phyloP scores from a whole-genome alignment of 768 basidiomycete species.

The Russula abietina region DNA sequence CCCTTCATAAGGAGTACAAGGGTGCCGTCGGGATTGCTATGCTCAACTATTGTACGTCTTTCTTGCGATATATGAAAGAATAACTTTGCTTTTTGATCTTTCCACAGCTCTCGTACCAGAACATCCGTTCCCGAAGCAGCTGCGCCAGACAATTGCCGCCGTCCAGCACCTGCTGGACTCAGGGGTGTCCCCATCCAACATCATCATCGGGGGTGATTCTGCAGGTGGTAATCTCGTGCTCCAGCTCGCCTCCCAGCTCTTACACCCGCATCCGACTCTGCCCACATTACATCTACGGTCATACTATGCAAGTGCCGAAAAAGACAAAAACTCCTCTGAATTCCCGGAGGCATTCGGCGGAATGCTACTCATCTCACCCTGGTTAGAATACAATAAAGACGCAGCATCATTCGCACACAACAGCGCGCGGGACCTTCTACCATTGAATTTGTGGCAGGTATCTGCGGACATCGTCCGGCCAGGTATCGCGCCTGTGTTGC shows the following conservation, averaged over 20 bases:
- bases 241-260: constrained; percentile 22
- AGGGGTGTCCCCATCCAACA: constrained; percentile 23
- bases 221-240: constrained; percentile 21
- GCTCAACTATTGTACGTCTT: constrained; percentile 9
- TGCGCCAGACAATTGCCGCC: constrained; percentile 14
- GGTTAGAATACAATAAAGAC: not conserved
- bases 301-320: not conserved
- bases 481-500: constrained; percentile 1
- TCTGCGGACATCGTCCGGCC: not conserved
- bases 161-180: constrained; percentile 19
- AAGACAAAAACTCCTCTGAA: not conserved
- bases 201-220: constrained; percentile 23
- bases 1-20: constrained; percentile 5
- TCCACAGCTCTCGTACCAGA: not conserved
- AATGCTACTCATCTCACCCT: constrained; percentile 8
- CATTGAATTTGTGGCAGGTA: not conserved
- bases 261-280: constrained; percentile 22
- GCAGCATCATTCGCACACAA: constrained; percentile 8
- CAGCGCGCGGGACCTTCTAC: not conserved
- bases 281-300: not conserved
- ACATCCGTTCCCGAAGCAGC: not conserved
- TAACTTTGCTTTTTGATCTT: not conserved
- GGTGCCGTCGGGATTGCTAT: constrained; percentile 8
- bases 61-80: not conserved
- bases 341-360: not conserved